A percentile compares a stretch with the other conserved stretches of the same genome.
phyloP scores from a whole-genome alignment of 176 grass and related monocot genomes.

The Miscanthus lutarioriparius region DNA sequence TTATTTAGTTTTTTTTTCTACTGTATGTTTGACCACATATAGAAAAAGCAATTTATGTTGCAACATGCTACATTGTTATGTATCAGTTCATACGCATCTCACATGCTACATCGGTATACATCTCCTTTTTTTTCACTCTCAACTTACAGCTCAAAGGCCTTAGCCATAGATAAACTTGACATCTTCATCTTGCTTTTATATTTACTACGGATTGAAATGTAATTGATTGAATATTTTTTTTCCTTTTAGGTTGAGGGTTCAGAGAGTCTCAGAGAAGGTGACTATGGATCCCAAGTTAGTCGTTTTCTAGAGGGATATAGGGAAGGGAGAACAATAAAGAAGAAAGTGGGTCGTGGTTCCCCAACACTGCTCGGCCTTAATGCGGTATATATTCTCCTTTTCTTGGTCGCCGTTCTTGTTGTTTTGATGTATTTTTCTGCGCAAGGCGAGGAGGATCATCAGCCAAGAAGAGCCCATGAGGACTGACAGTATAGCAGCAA shows the following conservation, averaged over 20 bases:
- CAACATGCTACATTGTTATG: not conserved
- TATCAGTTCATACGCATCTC: not conserved
- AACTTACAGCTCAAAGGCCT: not conserved
- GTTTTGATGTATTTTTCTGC: conserved; percentile 53
- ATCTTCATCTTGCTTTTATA: not conserved
- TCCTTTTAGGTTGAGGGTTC: conserved; percentile 61
- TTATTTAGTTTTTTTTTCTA: not conserved
- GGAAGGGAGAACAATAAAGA: conserved; percentile 67
- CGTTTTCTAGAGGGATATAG: conserved; percentile 77
- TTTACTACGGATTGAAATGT: not conserved
- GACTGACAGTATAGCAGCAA: conserved; percentile 23
- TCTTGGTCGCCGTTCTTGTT: conserved; percentile 52
- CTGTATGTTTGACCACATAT: not conserved
- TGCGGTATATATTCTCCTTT: conserved; percentile 52
- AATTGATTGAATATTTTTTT: conserved; percentile 27
- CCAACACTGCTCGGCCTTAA: conserved; percentile 50
- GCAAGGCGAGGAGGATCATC: conserved; percentile 51
- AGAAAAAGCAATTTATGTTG: not conserved
- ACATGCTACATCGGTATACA: not conserved
- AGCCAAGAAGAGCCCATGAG: conserved; percentile 39
- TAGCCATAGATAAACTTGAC: not conserved
- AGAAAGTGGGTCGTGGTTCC: conserved; percentile 42
- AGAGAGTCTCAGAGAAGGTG: conserved; percentile 62
- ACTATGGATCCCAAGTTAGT: conserved; percentile 74
- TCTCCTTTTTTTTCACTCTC: not conserved